phyloP scores from a whole-genome alignment of 2,329 filamentous ascomycete species.

The Clarireedia paspali region DNA sequence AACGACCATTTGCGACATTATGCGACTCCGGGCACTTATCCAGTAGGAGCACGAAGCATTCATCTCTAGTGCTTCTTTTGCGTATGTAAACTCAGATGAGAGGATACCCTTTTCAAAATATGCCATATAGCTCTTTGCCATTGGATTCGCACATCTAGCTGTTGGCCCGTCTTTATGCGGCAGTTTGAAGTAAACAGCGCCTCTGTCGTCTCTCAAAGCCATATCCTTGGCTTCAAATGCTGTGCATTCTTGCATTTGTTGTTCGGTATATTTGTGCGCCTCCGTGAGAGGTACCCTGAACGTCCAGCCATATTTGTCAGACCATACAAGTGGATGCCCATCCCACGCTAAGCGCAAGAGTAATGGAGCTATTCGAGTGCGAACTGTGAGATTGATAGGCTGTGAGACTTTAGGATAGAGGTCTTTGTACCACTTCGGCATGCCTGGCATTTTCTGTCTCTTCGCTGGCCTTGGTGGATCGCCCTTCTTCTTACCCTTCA shows the following conservation, averaged over 20 bases:
- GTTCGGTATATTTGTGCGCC: constrained; percentile 55
- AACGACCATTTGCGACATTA: constrained; percentile 91
- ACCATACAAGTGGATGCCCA: constrained; percentile 84
- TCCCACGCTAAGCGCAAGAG: constrained; percentile 84
- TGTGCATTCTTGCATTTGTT: constrained; percentile 66
- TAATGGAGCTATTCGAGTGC: constrained; percentile 80
- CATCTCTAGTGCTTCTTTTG: constrained; percentile 95
- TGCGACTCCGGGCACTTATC: constrained; percentile 91
- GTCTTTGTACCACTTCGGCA: constrained; percentile 94
- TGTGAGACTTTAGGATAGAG: constrained; percentile 63
- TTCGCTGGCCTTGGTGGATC: constrained; percentile 71
- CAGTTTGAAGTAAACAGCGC: constrained; percentile 76
- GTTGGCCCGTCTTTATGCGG: constrained; percentile 92
- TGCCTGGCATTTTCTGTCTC: constrained; percentile 87
- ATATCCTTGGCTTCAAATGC: constrained; percentile 68
- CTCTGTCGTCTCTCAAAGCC: constrained; percentile 55
- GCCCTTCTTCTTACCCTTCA: constrained; percentile 81
- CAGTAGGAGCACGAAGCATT: constrained; percentile 98
- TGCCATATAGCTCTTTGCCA: constrained; percentile 82
- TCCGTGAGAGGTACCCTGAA: constrained; percentile 66
- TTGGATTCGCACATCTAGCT: constrained; percentile 75
- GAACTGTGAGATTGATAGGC: constrained; percentile 71
- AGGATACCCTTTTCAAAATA: constrained; percentile 89
- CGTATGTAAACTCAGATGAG: constrained; percentile 80
- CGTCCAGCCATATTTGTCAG: constrained; percentile 86